Conservation (phyloP, 139 green algal genomes). For the Tetraselmis chui region DNA sequence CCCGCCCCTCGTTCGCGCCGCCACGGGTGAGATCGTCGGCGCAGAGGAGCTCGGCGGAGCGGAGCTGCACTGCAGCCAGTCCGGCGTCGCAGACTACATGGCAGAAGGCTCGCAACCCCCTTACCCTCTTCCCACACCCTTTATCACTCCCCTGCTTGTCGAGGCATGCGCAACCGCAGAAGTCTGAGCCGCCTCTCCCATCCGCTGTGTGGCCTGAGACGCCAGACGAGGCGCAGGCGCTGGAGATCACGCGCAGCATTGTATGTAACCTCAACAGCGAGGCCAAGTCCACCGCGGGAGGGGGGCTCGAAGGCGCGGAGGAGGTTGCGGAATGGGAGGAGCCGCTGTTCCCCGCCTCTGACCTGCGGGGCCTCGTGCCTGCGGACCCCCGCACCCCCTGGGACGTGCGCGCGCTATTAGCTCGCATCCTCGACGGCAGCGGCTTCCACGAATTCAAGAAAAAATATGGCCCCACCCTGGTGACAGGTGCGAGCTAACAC, state of each 20-base stretch:
- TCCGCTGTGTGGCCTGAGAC: too few relatives aligned
- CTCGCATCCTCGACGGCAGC: conserved; percentile 73
- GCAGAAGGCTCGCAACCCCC: too few relatives aligned
- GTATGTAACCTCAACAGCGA: conserved; percentile 42
- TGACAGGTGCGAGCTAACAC: conserved; percentile 52
- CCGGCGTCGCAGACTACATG: conserved; percentile 33
- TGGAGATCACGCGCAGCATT: too few relatives aligned
- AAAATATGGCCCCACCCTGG: conserved; percentile 78
- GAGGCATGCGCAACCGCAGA: too few relatives aligned
- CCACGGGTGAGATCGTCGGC: conserved; percentile 83
- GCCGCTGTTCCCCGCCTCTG: too few relatives aligned
- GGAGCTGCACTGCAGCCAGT: conserved; percentile 72
- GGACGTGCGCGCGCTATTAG: conserved; percentile 69
- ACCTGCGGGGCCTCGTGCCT: conserved; percentile 45
- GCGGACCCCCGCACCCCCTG: conserved; percentile 51
- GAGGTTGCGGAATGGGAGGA: too few relatives aligned
- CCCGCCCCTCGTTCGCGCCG: conserved; percentile 60
- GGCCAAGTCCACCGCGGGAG: too few relatives aligned
- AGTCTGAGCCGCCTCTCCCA: too few relatives aligned
- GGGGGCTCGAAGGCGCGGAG: too few relatives aligned
- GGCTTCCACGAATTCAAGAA: conserved; percentile 89
- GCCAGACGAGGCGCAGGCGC: conserved; percentile 69
- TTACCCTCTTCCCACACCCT: background rate
- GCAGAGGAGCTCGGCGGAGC: conserved; percentile 87
- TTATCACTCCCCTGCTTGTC: too few relatives aligned